Evolutionary conservation across 345 rosid species (phyloP).

Genomic region (Linum trigynum): DNA sequence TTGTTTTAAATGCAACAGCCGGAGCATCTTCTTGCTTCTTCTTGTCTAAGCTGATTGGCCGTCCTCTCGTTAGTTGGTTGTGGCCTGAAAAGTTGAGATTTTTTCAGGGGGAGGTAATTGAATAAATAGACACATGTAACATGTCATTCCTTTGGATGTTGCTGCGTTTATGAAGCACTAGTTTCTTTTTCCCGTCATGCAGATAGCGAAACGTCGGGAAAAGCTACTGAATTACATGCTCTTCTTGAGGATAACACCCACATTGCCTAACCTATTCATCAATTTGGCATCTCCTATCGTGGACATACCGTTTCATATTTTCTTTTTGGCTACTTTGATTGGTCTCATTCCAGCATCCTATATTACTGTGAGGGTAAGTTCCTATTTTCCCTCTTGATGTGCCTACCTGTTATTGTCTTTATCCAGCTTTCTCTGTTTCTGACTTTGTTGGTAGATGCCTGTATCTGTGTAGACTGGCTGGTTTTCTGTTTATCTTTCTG

Average conservation of each 20-base stretch:
- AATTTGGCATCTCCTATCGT: conserved; percentile 96
- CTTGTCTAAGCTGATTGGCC: conserved; percentile 83
- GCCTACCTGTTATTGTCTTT: not conserved
- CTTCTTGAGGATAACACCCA: conserved; percentile 88
- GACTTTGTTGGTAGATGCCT: not conserved
- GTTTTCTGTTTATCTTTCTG: not conserved
- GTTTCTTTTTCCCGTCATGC: conserved; percentile 13
- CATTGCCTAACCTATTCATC: conserved; percentile 91
- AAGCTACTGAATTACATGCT: conserved; percentile 95
- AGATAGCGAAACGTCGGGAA: conserved; percentile 86
- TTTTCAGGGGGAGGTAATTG: conserved; percentile 83
- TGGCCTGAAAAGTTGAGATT: conserved; percentile 96
- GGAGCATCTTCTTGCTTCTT: conserved; percentile 96
- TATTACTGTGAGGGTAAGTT: conserved; percentile 80
- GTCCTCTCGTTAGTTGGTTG: conserved; percentile 82
- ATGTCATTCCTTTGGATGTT: not conserved
- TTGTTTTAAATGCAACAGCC: conserved; percentile 83
- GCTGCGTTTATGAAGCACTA: not conserved
- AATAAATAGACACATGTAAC: not conserved
- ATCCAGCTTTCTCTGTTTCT: not conserved
- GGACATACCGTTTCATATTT: conserved; percentile 89
- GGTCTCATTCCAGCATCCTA: conserved; percentile 92
- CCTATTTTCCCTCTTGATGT: not conserved
- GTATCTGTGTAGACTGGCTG: not conserved
- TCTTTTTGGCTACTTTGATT: conserved; percentile 79